These are phyloP conservation scores for Urtica urens DNA, from an alignment of 306 rosid species.

Conservation along the genomic window DNA sequence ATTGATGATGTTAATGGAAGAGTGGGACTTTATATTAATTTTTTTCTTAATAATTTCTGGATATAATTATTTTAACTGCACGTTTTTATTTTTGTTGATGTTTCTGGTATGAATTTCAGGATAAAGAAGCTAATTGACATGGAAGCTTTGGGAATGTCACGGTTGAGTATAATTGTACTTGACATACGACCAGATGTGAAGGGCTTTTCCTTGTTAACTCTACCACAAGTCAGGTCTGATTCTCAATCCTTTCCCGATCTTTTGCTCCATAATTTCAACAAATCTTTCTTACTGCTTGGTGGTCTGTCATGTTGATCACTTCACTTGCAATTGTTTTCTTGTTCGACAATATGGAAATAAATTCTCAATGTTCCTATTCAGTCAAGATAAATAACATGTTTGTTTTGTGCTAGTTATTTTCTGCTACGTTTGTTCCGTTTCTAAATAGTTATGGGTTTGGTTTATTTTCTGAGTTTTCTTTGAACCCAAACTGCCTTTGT, in stretches of 20 bases:
- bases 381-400: too few species aligned
- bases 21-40: too few species aligned
- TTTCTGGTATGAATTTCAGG: slow-evolving; percentile 26
- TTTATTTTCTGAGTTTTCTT: too few species aligned
- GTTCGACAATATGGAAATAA: neutral
- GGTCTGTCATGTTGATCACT: neutral
- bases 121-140: slow-evolving; percentile 74
- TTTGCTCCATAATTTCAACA: neutral
- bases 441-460: too few species aligned
- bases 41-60: too few species aligned
- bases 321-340: neutral
- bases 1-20: too few species aligned
- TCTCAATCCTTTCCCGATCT: neutral
- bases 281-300: neutral
- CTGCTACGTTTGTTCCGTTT: too few species aligned
- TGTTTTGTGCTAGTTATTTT: too few species aligned
- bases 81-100: too few species aligned
- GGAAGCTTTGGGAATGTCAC: slow-evolving; percentile 74
- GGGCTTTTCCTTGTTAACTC: slow-evolving; percentile 74
- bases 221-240: slow-evolving; percentile 94
- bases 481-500: too few species aligned
- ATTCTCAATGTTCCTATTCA: too few species aligned
- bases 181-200: slow-evolving; percentile 73
- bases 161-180: slow-evolving; percentile 53
- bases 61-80: too few species aligned